Base-by-base conservation (phyloP, 352 stramenopile species). In the Globisporangium orthogonon region DNA sequence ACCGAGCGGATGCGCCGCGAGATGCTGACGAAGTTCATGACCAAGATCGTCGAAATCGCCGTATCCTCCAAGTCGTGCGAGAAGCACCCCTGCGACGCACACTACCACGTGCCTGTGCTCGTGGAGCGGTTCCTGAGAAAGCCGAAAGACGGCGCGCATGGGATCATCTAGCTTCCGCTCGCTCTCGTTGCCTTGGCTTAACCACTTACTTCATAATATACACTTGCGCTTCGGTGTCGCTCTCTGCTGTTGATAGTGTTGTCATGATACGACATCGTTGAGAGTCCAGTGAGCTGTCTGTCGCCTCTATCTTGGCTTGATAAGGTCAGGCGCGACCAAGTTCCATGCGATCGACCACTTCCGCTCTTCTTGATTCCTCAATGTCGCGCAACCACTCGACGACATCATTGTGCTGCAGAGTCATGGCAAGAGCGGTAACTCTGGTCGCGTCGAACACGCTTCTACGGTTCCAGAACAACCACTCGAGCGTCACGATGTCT, bases 91-190 rank as follows among this genome's bases (percentile, higher is more conserved):
- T 43, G 37, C 37, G 37, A 43, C 37, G 13, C 37, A 13, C 37
- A 43, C 37, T 43, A 43, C 37, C 50, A 55, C 50, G 35, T 55
- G 50, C 50, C 50, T 7, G 18, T 55, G 50, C 50, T 55, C n/a
- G 50, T 55, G 35, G 50, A 55, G 33, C 41, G 43, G 5, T 55
- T 55, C 50, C 50, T 55, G 50, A 31, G 50, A 13, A 55, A 55
- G 18, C 50, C 50, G 17, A 47, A 35, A 6, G 50, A 47, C 50
- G 7, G 37, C 10, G 37, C 11, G 37, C 37, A 17, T 13, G 37
- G 37, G 37, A 43, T 43, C 37, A 43, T 43, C 37, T 43, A 43
- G 37, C 33, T 9, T 37, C 33, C 33, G 33, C 33, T 23, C 23
- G 23, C 23, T 23, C 23, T 23, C 23, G 23, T 23, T 23, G 1